These are phyloP conservation scores for Trichoderma gracile DNA, from an alignment of 2,329 filamentous ascomycete species.

Conservation along the genomic window DNA sequence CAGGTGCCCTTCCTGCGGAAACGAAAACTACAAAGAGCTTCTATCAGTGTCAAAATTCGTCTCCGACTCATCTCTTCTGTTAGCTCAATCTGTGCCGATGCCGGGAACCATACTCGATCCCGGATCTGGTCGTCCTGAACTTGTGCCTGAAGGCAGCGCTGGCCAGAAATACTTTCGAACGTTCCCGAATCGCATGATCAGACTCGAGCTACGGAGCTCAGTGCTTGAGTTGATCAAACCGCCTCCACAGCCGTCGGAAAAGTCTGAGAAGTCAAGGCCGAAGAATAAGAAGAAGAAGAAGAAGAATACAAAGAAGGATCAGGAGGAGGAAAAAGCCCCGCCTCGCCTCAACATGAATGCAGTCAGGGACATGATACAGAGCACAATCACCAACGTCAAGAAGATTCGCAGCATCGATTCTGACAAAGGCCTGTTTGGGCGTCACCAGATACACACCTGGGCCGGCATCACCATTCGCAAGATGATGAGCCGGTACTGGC, in stretches of 20 bases:
- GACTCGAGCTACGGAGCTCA: slow-evolving; percentile 44
- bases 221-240: slow-evolving; percentile 45
- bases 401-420: slow-evolving; percentile 46
- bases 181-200: slow-evolving; percentile 62
- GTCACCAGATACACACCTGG: slow-evolving; percentile 31
- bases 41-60: slow-evolving; percentile 64
- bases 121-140: slow-evolving; percentile 51
- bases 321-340: background rate
- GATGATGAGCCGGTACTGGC: slow-evolving; percentile 72
- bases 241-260: background rate
- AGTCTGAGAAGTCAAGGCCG: background rate
- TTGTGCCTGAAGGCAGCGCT: slow-evolving; percentile 30
- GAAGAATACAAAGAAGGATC: background rate
- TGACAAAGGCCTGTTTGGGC: slow-evolving; percentile 27
- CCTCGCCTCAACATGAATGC: slow-evolving; percentile 47
- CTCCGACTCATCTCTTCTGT: slow-evolving; percentile 33
- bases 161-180: slow-evolving; percentile 38
- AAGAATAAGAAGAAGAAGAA: slow-evolving; percentile 3
- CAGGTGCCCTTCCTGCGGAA: slow-evolving; percentile 53
- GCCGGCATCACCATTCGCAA: slow-evolving; percentile 55
- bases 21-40: slow-evolving; percentile 55
- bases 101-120: slow-evolving; percentile 66
- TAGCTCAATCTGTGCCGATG: slow-evolving; percentile 49
- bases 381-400: slow-evolving; percentile 41
- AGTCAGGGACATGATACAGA: slow-evolving; percentile 54